A percentile compares a stretch with the other conserved stretches of the same genome.
Evolutionary conservation across 169 alveolate species (phyloP).

Genomic region (Plasmodium yoelii): DNA sequence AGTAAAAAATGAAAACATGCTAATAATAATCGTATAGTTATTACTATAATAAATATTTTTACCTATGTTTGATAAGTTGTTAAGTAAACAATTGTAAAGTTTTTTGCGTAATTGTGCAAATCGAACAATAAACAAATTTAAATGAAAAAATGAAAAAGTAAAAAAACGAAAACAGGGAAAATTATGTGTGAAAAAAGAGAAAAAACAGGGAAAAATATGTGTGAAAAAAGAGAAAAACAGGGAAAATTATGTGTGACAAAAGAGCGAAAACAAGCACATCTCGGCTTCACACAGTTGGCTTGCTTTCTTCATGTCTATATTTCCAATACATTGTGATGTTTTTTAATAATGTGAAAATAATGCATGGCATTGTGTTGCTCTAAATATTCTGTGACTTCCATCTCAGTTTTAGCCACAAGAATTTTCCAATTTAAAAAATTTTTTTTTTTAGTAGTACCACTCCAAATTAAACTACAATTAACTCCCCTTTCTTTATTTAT

Average conservation of each 20-base stretch:
- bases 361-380: constrained; percentile 58
- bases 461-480: constrained; percentile 88
- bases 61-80: constrained; percentile 2
- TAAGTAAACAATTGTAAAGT: constrained; percentile 9
- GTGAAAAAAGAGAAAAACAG: not conserved
- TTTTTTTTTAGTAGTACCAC: constrained; percentile 83
- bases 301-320: not conserved
- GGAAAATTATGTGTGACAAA: not conserved
- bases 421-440: constrained; percentile 85
- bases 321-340: constrained; percentile 38
- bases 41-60: no score
- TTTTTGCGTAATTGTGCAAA: no score
- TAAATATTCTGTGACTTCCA: constrained; percentile 56
- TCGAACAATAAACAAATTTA: not conserved
- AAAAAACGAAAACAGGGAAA: constrained; percentile 2
- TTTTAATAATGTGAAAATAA: constrained; percentile 54
- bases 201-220: not conserved
- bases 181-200: not conserved
- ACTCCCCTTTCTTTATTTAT: constrained; percentile 20
- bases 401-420: constrained; percentile 58
- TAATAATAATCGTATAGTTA: not conserved
- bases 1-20: not conserved
- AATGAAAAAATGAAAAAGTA: constrained; percentile 1
- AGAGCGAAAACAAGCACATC: not conserved
- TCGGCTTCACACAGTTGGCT: not conserved